phyloP scores from a whole-genome alignment of 352 stramenopile genomes.

The Albugo candida region DNA sequence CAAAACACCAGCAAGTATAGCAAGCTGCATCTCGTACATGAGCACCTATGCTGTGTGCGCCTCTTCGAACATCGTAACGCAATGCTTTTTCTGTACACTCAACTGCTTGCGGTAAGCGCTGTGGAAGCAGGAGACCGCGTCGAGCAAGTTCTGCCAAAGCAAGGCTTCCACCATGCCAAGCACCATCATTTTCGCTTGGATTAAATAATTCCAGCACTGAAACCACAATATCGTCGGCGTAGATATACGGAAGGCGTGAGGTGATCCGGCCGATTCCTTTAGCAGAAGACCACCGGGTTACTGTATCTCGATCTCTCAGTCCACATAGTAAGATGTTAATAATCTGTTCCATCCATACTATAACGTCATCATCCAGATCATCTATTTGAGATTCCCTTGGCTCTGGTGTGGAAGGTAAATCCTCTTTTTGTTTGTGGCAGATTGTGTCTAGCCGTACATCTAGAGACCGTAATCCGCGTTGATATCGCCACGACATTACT shows the following conservation, averaged over 20 bases:
- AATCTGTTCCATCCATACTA: constrained; percentile 95
- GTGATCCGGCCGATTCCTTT: constrained; percentile 96
- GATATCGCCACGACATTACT: constrained; percentile 91
- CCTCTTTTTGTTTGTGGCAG: not conserved
- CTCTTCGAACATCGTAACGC: constrained; percentile 91
- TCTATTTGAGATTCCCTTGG: constrained; percentile 11
- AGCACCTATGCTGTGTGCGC: constrained; percentile 87
- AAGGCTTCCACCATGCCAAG: constrained; percentile 96
- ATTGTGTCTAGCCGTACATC: constrained; percentile 77
- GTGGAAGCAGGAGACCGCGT: constrained; percentile 87
- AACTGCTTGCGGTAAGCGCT: constrained; percentile 81
- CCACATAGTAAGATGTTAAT: constrained; percentile 81
- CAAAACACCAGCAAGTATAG: constrained; percentile 97
- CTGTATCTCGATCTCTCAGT: constrained; percentile 88
- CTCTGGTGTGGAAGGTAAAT: constrained; percentile 5
- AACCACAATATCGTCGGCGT: constrained; percentile 94
- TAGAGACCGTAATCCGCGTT: constrained; percentile 82
- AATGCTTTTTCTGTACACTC: constrained; percentile 82
- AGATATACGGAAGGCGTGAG: constrained; percentile 82
- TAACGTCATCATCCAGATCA: constrained; percentile 32
- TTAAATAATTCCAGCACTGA: constrained; percentile 89
- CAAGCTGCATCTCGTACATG: constrained; percentile 96
- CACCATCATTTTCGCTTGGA: constrained; percentile 80
- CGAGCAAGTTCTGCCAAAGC: constrained; percentile 90
- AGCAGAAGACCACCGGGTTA: constrained; percentile 97